phyloP scores from a whole-genome alignment of 1,284 basidiomycete genomes.

The Microbotryum scabiosae region DNA sequence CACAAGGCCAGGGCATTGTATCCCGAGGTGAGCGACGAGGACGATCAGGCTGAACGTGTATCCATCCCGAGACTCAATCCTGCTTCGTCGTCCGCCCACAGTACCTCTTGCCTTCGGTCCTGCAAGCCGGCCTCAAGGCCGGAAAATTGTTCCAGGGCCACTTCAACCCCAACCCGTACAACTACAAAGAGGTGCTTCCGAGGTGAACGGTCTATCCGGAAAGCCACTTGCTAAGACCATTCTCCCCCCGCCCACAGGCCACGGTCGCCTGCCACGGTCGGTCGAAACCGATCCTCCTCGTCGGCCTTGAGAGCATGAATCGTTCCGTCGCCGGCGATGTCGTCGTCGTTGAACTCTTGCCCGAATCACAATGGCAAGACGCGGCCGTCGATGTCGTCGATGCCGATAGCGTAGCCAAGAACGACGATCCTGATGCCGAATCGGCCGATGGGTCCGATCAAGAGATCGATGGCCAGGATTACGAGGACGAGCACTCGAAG shows the following conservation, averaged over 20 bases:
- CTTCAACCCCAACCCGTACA: constrained; percentile 92
- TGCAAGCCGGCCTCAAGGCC: constrained; percentile 76
- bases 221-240: neutral
- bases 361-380: constrained; percentile 84
- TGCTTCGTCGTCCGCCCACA: constrained; percentile 39
- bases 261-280: constrained; percentile 67
- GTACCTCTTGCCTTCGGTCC: constrained; percentile 67
- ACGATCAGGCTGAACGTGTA: neutral
- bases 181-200: constrained; percentile 70
- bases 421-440: constrained; percentile 80
- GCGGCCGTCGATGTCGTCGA: constrained; percentile 89
- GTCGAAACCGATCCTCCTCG: constrained; percentile 69
- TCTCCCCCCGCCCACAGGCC: constrained; percentile 48
- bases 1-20: constrained; percentile 55
- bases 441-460: constrained; percentile 39
- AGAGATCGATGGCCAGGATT: constrained; percentile 48
- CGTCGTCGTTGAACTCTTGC: constrained; percentile 82
- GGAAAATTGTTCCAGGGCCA: constrained; percentile 81
- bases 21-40: constrained; percentile 53
- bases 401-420: constrained; percentile 66
- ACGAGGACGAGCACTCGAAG: constrained; percentile 17
- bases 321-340: constrained; percentile 88
- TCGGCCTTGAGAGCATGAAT: constrained; percentile 91
- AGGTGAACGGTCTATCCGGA: no score
- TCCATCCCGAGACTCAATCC: neutral